Evolutionary conservation across 2,329 filamentous ascomycete species (phyloP).

Genomic region (Cryphonectria naterciae): DNA sequence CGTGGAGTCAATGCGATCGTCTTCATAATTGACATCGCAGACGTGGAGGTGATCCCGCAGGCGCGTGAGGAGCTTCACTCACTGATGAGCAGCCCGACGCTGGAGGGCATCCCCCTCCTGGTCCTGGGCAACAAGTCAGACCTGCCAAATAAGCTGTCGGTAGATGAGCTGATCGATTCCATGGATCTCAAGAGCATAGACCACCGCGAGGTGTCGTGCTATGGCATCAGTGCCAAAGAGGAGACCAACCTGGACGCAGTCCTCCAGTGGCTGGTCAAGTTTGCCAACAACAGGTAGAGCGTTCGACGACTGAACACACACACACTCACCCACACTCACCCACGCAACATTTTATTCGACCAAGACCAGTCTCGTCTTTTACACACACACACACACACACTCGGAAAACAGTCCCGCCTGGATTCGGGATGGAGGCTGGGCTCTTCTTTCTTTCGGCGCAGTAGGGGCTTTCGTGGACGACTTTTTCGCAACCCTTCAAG

Average conservation of each 20-base stretch:
- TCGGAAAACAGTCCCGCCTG: constrained; percentile 13
- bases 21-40: constrained; percentile 97
- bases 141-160: constrained; percentile 84
- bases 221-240: constrained; percentile 97
- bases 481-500: constrained; percentile 21
- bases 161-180: constrained; percentile 93
- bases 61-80: constrained; percentile 92
- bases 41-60: constrained; percentile 76
- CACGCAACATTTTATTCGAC: constrained; percentile 13
- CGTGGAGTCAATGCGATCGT: constrained; percentile 97
- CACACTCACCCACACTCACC: neutral
- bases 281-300: constrained; percentile 68
- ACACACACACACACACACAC: neutral
- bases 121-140: constrained; percentile 98
- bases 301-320: neutral
- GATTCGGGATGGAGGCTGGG: constrained; percentile 20
- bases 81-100: constrained; percentile 79
- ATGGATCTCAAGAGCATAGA: constrained; percentile 88
- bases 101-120: constrained; percentile 88
- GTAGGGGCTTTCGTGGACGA: constrained; percentile 24
- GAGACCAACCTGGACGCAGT: constrained; percentile 98
- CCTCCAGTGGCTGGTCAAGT: constrained; percentile 92
- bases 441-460: constrained; percentile 25
- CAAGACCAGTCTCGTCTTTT: constrained; percentile 12
- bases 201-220: constrained; percentile 94